Evolutionary conservation across 2,329 filamentous ascomycete species (phyloP).

Genomic region (Xylaria polymorpha): DNA sequence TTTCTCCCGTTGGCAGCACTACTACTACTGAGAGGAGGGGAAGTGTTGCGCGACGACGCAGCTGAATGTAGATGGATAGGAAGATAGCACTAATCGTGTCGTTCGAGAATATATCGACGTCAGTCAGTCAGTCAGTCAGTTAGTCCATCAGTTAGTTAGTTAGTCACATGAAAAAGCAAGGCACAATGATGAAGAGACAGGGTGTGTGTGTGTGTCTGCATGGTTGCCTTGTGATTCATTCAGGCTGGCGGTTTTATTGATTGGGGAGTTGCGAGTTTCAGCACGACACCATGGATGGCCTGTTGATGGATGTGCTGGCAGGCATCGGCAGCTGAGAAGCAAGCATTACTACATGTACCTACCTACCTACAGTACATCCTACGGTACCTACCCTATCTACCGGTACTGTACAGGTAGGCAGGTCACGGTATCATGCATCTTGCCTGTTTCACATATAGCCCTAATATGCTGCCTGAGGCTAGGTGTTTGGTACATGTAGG

Average conservation of each 20-base stretch:
- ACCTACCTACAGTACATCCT: too few species aligned
- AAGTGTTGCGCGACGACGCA: not conserved
- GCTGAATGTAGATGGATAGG: not conserved
- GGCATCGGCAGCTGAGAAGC: not conserved
- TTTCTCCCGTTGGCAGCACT: not conserved
- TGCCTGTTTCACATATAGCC: slow-evolving; percentile 4
- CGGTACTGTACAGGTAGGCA: not conserved
- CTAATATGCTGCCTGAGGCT: not conserved
- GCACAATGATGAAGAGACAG: not conserved
- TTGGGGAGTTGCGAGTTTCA: not conserved
- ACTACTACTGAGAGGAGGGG: not conserved
- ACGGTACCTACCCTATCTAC: too few species aligned
- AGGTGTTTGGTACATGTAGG: not conserved
- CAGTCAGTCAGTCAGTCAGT: not conserved
- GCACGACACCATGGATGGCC: not conserved
- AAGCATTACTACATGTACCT: not conserved
- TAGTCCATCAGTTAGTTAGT: too few species aligned
- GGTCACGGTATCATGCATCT: slow-evolving; percentile 1
- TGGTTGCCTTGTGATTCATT: slow-evolving; percentile 1
- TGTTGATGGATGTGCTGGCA: slow-evolving; percentile 8
- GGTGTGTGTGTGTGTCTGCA: too few species aligned
- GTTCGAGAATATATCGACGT: not conserved
- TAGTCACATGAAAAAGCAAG: not conserved
- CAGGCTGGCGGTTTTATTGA: not conserved
- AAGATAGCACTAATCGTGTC: not conserved